Percentiles rank a stretch among this genome's conserved stretches.
Evolutionary conservation across 2,329 filamentous ascomycete genomes (phyloP).

Genomic region (Bipolaris victoriae): DNA sequence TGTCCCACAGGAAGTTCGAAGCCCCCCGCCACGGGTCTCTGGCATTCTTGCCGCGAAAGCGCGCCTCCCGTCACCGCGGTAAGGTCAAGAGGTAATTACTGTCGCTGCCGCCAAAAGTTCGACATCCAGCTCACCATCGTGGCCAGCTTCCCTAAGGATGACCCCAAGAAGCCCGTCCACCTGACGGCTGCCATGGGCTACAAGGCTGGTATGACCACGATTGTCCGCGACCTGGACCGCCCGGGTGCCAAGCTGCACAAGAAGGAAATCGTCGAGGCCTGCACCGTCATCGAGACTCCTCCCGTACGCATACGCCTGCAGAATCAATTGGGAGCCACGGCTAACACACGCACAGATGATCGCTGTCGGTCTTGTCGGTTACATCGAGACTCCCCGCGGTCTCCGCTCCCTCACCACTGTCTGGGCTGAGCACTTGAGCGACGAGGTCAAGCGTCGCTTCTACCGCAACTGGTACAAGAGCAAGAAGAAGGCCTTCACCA

Average conservation of each 20-base stretch:
- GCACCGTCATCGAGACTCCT: constrained; percentile 52
- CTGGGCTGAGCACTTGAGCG: constrained; percentile 98
- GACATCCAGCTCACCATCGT: constrained; percentile 33
- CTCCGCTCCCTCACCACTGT: constrained; percentile 99
- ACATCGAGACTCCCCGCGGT: constrained; percentile 99
- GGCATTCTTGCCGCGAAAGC: constrained; percentile 70
- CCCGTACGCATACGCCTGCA: constrained; percentile 69
- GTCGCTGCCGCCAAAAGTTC: constrained; percentile 20
- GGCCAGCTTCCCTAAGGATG: constrained; percentile 97
- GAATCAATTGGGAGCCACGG: constrained; percentile 55
- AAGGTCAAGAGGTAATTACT: constrained; percentile 96
- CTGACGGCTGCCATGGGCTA: constrained; percentile 98
- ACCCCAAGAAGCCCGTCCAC: constrained; percentile 99
- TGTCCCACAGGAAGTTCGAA: constrained; percentile 74
- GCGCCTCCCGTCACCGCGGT: constrained; percentile 89
- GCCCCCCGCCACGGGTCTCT: constrained; percentile 89
- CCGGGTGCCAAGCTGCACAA: constrained; percentile 99
- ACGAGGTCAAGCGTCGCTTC: constrained; percentile 99
- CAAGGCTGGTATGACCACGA: constrained; percentile 99
- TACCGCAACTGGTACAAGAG: constrained; percentile 99
- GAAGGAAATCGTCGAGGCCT: constrained; percentile 58
- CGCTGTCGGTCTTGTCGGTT: constrained; percentile 99
- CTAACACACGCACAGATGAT: constrained; percentile 76
- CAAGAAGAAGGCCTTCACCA: constrained; percentile 99
- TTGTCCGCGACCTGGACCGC: constrained; percentile 98